Base-by-base conservation (phyloP, 352 stramenopile species). In the Aphanomyces astaci region DNA sequence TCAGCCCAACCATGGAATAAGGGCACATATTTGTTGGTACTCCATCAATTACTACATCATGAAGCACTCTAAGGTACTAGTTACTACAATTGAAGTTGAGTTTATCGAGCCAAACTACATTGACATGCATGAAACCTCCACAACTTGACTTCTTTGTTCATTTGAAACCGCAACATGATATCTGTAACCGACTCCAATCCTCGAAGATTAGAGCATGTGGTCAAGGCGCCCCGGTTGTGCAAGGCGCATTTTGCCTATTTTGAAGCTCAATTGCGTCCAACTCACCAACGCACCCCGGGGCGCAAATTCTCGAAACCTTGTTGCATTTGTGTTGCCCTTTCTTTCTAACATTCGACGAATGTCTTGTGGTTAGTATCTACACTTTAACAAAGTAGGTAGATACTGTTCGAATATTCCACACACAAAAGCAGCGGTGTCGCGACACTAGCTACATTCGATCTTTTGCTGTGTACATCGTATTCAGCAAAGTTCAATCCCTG, bases 391-490 rank as follows among this genome's bases (percentile, higher is more conserved):
- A 49, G 22, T 52, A 28, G 9, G 19, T 19, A 15, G 36, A 7
- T 15, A 43, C 36, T 43, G 36, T 46, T 32, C 13, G 24, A 62
- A n/a, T 28, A 9, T 27, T 25, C 45, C 9, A 53, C 45, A 53
- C 45, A 10, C 39, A 46, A 46, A 24, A 53, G 22, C 45, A 53
- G 45, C 24, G 9, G 13, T n/a, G 45, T 53, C 4, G 15, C 36
- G 59, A 54, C 59, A 66, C 36, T 25, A 53, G 22, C 59, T 54
- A 52, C 59, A 66, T 66, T 66, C 59, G 39, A 66, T 66, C 59
- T 66, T 66, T 66, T 54, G 33, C 56, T 52, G 17, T 32, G 36
- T 48, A n/a, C n/a, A n/a, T n/a, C n/a, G n/a, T n/a, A 30, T 22
- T 25, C 36, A 19, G 36, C 28, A 64, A 64, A 43, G 36, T 15